Percentiles rank a stretch among this genome's conserved stretches.
These are phyloP conservation scores for Yarrowia phangngaensis DNA, from an alignment of 805 yeast genomes.

Conservation along the genomic window DNA sequence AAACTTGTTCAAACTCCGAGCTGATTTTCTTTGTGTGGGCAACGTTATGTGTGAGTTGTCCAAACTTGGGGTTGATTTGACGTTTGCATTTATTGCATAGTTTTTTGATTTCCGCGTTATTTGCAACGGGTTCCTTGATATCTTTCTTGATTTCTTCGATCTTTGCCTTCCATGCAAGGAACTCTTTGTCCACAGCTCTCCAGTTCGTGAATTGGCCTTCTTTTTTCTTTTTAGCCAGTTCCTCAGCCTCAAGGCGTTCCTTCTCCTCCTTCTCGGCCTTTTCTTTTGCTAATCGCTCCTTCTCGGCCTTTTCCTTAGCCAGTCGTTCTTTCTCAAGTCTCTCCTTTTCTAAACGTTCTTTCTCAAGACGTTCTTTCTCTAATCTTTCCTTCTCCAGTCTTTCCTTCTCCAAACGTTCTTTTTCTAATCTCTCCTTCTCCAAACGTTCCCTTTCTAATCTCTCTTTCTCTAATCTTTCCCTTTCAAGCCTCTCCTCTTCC, in stretches of 20 bases:
- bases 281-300: constrained; percentile 33
- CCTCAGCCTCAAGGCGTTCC: constrained; percentile 30
- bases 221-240: constrained; percentile 34
- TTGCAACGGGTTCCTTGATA: constrained; percentile 53
- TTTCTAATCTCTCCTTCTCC: constrained; percentile 23
- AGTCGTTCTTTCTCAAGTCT: constrained; percentile 31
- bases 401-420: constrained; percentile 20
- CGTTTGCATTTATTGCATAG: constrained; percentile 51
- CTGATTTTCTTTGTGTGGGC: constrained; percentile 49
- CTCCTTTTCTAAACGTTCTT: constrained; percentile 10
- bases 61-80: constrained; percentile 81
- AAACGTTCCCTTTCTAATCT: constrained; percentile 16
- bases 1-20: constrained; percentile 48
- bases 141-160: constrained; percentile 52
- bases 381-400: constrained; percentile 27
- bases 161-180: constrained; percentile 36
- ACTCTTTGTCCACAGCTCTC: constrained; percentile 35
- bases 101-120: constrained; percentile 13
- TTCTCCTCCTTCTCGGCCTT: constrained; percentile 33
- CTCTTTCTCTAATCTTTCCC: constrained; percentile 3
- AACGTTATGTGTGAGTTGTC: constrained; percentile 76
- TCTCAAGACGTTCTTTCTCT: constrained; percentile 4
- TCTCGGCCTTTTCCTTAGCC: constrained; percentile 30
- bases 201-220: constrained; percentile 31
- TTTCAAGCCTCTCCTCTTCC: constrained; percentile 22